phyloP scores from a whole-genome alignment of 768 basidiomycete species.

The Lactarius sp. region DNA sequence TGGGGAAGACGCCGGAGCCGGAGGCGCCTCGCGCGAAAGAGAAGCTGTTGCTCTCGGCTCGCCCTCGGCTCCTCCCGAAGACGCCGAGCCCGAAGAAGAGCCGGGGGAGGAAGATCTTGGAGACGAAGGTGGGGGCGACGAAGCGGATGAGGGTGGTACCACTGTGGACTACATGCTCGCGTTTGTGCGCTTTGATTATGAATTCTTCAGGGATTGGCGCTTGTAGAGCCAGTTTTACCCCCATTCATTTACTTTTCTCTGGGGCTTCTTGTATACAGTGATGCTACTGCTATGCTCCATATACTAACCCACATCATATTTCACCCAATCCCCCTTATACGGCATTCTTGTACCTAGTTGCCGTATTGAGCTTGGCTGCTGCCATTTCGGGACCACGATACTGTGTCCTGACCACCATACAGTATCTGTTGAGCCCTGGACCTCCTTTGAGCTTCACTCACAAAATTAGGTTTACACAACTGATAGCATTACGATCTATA shows the following conservation, averaged over 20 bases:
- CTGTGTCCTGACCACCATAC: too few relatives aligned
- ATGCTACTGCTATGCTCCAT: neutral
- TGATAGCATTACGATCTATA: neutral
- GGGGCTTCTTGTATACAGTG: neutral
- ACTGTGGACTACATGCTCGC: conserved; percentile 82
- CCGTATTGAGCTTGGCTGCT: neutral
- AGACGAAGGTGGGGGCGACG: conserved; percentile 35
- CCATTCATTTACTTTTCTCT: neutral
- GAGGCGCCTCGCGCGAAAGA: neutral
- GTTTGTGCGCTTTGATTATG: conserved; percentile 56
- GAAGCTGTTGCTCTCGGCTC: conserved; percentile 19
- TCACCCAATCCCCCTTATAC: neutral
- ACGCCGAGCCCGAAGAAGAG: conserved; percentile 15
- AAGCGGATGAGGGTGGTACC: conserved; percentile 58
- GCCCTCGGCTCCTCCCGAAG: conserved; percentile 10
- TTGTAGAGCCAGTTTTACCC: conserved; percentile 34
- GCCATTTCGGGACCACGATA: too few relatives aligned
- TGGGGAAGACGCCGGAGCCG: conserved; percentile 38
- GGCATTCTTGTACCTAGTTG: neutral
- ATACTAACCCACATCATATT: conserved; percentile 2
- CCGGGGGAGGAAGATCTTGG: conserved; percentile 29
- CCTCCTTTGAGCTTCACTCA: neutral
- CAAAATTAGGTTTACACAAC: neutral
- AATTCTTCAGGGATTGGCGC: conserved; percentile 71
- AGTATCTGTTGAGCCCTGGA: neutral